These are phyloP conservation scores for Myxozyma sirexii DNA, from an alignment of 805 yeast species.

Conservation along the genomic window DNA sequence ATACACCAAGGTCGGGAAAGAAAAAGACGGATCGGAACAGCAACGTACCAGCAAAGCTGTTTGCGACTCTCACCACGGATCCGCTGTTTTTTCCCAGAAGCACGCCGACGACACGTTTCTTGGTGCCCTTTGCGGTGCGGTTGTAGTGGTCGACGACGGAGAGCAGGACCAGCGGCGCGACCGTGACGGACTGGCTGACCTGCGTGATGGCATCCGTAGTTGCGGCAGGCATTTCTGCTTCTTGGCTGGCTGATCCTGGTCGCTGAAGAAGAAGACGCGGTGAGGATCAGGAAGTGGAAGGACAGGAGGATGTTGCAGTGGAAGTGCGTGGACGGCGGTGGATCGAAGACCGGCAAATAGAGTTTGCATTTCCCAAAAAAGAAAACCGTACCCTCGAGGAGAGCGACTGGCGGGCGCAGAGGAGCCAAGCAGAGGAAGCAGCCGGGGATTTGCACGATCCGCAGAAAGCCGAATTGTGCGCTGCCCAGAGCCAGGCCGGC, in stretches of 20 bases:
- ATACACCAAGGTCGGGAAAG: no score
- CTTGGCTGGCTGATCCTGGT: background rate
- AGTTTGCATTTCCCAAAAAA: background rate
- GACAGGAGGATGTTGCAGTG: background rate
- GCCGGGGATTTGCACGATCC: background rate
- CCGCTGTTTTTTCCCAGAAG: conserved; percentile 77
- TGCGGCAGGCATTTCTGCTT: conserved; percentile 29
- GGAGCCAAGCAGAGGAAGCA: background rate
- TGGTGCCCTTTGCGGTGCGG: conserved; percentile 71
- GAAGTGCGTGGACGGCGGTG: conserved; percentile 5
- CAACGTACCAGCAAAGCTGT: conserved; percentile 72
- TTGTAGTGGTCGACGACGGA: conserved; percentile 96
- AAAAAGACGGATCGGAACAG: background rate
- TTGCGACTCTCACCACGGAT: conserved; percentile 69
- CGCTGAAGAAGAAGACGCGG: background rate
- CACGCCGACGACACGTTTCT: conserved; percentile 91
- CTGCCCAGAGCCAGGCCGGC: no score
- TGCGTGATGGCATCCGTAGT: conserved; percentile 32
- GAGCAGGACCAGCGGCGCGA: conserved; percentile 91
- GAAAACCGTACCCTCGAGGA: conserved; percentile 5
- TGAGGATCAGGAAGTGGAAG: background rate
- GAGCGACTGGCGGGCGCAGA: background rate
- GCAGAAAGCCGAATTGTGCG: no score
- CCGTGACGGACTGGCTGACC: conserved; percentile 59
- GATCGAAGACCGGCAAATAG: background rate